phyloP scores from a whole-genome alignment of 2,329 filamentous ascomycete species.

The Spiromastix sp. region DNA sequence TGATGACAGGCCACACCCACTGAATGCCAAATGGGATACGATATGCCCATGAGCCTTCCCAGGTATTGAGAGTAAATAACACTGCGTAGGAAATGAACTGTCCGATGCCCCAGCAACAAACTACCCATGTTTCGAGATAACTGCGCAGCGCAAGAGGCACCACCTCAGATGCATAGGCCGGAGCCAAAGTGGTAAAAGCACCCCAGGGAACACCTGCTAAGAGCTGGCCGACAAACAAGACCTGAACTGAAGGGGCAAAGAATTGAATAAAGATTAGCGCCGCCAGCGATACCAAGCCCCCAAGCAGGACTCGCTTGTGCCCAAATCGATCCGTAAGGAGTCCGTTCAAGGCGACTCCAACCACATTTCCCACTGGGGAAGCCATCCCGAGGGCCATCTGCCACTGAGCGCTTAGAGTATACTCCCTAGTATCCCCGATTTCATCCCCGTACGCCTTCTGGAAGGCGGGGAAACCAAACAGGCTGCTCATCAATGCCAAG shows the following conservation, averaged over 20 bases:
- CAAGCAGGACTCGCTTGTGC: conserved; percentile 14
- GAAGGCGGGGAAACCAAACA: conserved; percentile 50
- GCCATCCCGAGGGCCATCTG: conserved; percentile 10
- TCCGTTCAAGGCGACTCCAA: conserved; percentile 35
- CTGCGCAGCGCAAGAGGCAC: conserved; percentile 37
- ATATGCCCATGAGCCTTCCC: conserved; percentile 30
- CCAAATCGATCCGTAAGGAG: conserved; percentile 26
- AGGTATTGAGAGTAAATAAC: conserved; percentile 18
- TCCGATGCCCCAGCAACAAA: conserved; percentile 35
- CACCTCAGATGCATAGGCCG: conserved; percentile 33
- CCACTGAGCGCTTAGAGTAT: conserved; percentile 38
- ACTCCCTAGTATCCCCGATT: conserved; percentile 25
- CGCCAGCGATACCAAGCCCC: conserved; percentile 14
- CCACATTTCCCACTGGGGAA: conserved; percentile 28
- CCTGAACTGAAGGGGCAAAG: conserved; percentile 9
- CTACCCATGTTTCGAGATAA: conserved; percentile 37
- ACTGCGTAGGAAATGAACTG: conserved; percentile 21
- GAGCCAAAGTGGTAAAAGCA: conserved; percentile 38
- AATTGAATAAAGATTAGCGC: conserved; percentile 21
- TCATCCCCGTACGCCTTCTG: conserved; percentile 44
- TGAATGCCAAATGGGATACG: conserved; percentile 35
- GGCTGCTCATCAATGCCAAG: conserved; percentile 52
- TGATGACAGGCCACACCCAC: conserved; percentile 15
- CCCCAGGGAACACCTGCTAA: conserved; percentile 33
- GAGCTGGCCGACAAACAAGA: not conserved